phyloP scores from a whole-genome alignment of 805 yeast genomes.

The Wickerhamiella azymoides region DNA sequence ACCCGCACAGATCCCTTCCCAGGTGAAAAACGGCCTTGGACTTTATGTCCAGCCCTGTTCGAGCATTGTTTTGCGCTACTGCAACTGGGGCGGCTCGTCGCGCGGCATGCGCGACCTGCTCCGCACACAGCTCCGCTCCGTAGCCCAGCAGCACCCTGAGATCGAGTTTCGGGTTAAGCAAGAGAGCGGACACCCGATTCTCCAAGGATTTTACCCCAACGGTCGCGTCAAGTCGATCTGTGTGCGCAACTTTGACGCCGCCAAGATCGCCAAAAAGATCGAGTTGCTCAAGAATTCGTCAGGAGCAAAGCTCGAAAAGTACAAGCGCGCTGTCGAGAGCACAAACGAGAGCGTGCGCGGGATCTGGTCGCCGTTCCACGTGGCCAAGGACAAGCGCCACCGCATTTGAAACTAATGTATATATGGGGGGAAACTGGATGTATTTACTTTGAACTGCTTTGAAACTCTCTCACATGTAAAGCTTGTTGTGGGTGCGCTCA shows the following conservation, averaged over 20 bases:
- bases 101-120: constrained; percentile 62
- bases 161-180: constrained; percentile 58
- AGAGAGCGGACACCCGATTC: constrained; percentile 72
- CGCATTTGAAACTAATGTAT: constrained; percentile 3
- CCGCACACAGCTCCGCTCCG: constrained; percentile 33
- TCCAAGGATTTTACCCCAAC: constrained; percentile 43
- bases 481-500: too few relatives aligned
- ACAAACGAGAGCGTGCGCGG: constrained; percentile 81
- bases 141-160: constrained; percentile 49
- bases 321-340: constrained; percentile 69
- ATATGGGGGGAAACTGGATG: too few relatives aligned
- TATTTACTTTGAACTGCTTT: background rate
- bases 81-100: constrained; percentile 95
- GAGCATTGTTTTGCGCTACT: constrained; percentile 60
- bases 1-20: constrained; percentile 2
- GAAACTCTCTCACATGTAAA: too few relatives aligned
- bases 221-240: constrained; percentile 49
- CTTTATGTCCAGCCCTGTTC: constrained; percentile 39
- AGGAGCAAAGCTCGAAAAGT: constrained; percentile 46
- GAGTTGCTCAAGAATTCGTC: constrained; percentile 50
- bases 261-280: constrained; percentile 51
- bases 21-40: constrained; percentile 25
- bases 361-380: constrained; percentile 93
- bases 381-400: constrained; percentile 37
- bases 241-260: constrained; percentile 54